phyloP scores from a whole-genome alignment of 225 moss, liverwort and hornwort genomes.

The Lunularia cruciata region DNA sequence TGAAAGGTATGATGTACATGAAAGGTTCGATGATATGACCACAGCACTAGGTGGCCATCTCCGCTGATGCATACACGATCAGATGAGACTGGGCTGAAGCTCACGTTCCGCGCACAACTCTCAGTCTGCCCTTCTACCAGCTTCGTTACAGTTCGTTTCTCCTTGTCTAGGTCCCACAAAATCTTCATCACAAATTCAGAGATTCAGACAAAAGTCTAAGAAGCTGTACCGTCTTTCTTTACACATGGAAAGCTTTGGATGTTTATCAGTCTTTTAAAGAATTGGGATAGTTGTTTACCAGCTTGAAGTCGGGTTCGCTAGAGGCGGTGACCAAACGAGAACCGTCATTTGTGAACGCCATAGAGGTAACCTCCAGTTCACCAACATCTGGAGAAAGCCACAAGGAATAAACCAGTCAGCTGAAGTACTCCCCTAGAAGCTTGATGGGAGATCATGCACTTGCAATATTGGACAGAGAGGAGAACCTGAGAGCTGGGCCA shows the following conservation, averaged over 20 bases:
- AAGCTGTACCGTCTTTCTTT: no score
- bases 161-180: slow-evolving; percentile 69
- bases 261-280: no score
- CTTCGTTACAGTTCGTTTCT: slow-evolving; percentile 46
- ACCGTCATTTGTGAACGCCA: slow-evolving; percentile 72
- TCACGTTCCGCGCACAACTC: slow-evolving; percentile 44
- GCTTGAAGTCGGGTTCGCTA: slow-evolving; percentile 75
- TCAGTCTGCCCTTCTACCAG: slow-evolving; percentile 60
- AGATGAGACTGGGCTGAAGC: slow-evolving; percentile 55
- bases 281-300: no score
- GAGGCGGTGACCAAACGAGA: slow-evolving; percentile 69
- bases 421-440: background rate
- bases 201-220: no score
- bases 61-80: slow-evolving; percentile 74
- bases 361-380: slow-evolving; percentile 59
- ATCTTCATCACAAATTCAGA: slow-evolving; percentile 48
- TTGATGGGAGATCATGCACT: no score
- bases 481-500: slow-evolving; percentile 59
- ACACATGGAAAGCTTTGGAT: no score
- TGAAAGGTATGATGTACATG: slow-evolving; percentile 53
- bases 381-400: slow-evolving; percentile 47
- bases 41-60: slow-evolving; percentile 62
- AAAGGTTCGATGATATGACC: slow-evolving; percentile 72
- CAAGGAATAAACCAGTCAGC: background rate
- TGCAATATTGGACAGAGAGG: background rate